Evolutionary conservation across 1,139 yeast species (phyloP), one percentile per base, ranked within the genome.

Genomic region (Geotrichum fermentans): DNA sequence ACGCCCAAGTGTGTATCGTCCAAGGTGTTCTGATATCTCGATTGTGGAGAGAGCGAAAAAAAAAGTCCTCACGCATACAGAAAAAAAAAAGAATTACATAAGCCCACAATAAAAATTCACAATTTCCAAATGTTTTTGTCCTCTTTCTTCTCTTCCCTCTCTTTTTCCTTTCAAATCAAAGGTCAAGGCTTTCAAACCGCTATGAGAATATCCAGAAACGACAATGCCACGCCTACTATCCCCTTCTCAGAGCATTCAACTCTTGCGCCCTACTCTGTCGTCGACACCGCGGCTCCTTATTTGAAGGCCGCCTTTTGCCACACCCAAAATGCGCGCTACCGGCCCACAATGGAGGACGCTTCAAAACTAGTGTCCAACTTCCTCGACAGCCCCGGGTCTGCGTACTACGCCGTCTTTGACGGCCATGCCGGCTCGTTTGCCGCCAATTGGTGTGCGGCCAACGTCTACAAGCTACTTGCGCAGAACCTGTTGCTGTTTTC

Each of bases 341-440:
- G 95, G 52, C 77, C 82, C 47, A 79, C 83, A 38, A 87, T 87
- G 96, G 96, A 87, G 63, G 96, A 87, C 64, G 90, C 84, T 6
- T 95, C 85, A 62, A 84, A 94, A 0, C 83, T 83, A 61, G 87
- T 84, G 42, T 88, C 89, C 56, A 84, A 85, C 65, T 85, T 84
- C 69, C 89, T 88, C n/a, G 90, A 85, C 58, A 66, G 86, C 51
- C 72, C 83, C 21, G 94, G 84, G 63, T 84, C 94, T 90, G 94
- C 94, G 1, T 87, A 85, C 63, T 84, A 85, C 71, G 96, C 90
- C 14, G 78, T 88, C 2, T 88, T 85, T 65, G 96, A 88, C 65
- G 96, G 96, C 4, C 96, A 88, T 67, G 95, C 95, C 5, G 96
- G 96, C 3, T 79, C 80, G 53, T 83, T 79, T 57, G 80, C 90